Evolutionary conservation across 176 grass and related monocot species (phyloP), one percentile per base, ranked within the genome.

Genomic region (Avena insularis): DNA sequence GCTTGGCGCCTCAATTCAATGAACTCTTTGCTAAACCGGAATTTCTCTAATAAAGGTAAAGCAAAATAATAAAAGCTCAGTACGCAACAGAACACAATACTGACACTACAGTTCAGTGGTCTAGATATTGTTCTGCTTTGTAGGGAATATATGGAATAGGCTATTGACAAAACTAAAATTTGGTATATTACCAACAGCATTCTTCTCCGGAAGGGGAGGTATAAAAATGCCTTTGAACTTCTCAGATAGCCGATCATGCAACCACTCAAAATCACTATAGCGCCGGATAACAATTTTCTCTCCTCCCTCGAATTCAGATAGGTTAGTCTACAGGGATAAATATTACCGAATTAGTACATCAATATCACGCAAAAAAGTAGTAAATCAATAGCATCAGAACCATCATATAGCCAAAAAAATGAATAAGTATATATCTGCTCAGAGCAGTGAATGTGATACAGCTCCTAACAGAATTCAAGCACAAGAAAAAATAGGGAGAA

Each of bases 271-370:
- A 87, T 99, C 97, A 85, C 97, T 99, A 93, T 93, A 99, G 20
- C 97, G 89, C 20, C 97, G 84, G 84, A 99, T 99, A 84, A 99
- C 97, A 89, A 99, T 99, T 93, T 99, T 99, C 83, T 99, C 94
- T 71, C 87, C 81, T 29, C 91, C 94, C 76, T 96, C 92, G 62
- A 93, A 99, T 89, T 99, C 92, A 81, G 97, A 87, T 73, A 96
- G 86, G 89, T 96, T 99, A 58, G 94, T 96, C 94, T 96, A 79
- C 79, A 94, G 23, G 81, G 49, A 51, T 31, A 81, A 85, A 86
- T 27, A 49, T 60, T 83, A 79, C 36, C 47, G 35, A 77, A 77
- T 91, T 79, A 75, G 59, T 50, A 74, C 69, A 89, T 46, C 54
- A 86, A 70, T n/a, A 56, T 36, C 35, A 36, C 35, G 35, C 35